Evolutionary conservation across 2,329 filamentous ascomycete genomes (phyloP), one percentile per base, ranked within the genome.

Genomic region (Sporothrix dimorphospora): DNA sequence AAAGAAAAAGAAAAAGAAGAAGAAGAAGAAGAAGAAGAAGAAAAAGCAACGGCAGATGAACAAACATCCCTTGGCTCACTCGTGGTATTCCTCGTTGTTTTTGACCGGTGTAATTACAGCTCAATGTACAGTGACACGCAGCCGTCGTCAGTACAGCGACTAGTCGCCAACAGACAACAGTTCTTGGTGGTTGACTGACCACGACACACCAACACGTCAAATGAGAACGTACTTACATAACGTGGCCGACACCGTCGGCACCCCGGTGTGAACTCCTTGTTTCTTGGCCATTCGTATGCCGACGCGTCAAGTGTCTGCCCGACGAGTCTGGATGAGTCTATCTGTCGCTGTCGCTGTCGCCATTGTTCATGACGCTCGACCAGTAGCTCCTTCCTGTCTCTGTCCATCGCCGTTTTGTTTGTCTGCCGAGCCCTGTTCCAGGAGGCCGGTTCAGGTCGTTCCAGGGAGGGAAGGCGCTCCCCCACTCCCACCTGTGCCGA

Each of bases 401-500:
- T 40, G n/a, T 40, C 19, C 38, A 9, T 38, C 27, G 24, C 30
- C 55, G 55, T 11, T n/a, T 38, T 34, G 7, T 27, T 59, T 6
- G 27, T 45, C 24, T 27, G 16, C n/a, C n/a, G 34, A 4, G 59
- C 21, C 59, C 59, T 45, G n/a, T 65, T 65, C 59, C 59, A 45
- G 40, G 11, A 21, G 11, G 21, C n/a, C 45, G 59, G 59, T 65
- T 45, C 59, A 63, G 34, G 34, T 21, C 21, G 59, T 21, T 45
- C 38, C 38, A 65, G 34, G 59, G 38, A 42, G 34, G 57, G 59
- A 45, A 65, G 38, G 38, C 11, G 59, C 59, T 42, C n/a, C 34
- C 30, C 57, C 57, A 63, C 57, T 61, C 30, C 34, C 34, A n/a
- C 57, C 57, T 63, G 16, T 45, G 38, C 27, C 38, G 59, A 65